Evolutionary conservation across 371 early-diverging fungal genomes (phyloP).

Genomic region (Mucor racemosus): DNA sequence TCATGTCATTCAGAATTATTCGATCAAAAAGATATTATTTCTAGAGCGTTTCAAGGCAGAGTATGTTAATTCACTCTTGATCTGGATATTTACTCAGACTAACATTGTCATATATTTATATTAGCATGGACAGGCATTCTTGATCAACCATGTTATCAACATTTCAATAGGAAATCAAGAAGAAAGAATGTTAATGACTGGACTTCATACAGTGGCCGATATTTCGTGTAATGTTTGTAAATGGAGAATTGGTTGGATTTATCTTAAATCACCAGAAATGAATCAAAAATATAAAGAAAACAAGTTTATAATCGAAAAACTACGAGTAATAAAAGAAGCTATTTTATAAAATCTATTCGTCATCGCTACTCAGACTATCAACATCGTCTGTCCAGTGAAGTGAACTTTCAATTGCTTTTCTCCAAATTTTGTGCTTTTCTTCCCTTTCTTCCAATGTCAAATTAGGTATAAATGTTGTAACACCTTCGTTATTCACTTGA

Average conservation of each 20-base stretch:
- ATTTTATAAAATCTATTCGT: slow-evolving; percentile 1
- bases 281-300: slow-evolving; percentile 87
- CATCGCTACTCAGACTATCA: slow-evolving; percentile 14
- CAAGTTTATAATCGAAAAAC: slow-evolving; percentile 74
- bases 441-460: slow-evolving; percentile 61
- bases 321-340: slow-evolving; percentile 57
- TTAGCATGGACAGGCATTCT: slow-evolving; percentile 73
- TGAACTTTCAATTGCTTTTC: slow-evolving; percentile 81
- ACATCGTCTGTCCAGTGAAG: slow-evolving; percentile 61
- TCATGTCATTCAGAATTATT: slow-evolving; percentile 71
- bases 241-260: slow-evolving; percentile 56
- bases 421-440: slow-evolving; percentile 76
- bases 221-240: slow-evolving; percentile 69
- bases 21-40: slow-evolving; percentile 62
- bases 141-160: slow-evolving; percentile 71
- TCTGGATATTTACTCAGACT: not conserved
- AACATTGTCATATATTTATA: not conserved
- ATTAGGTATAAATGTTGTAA: slow-evolving; percentile 50
- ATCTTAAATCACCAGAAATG: slow-evolving; percentile 60
- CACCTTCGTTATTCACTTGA: slow-evolving; percentile 41
- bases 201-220: slow-evolving; percentile 80
- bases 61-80: slow-evolving; percentile 27
- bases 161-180: slow-evolving; percentile 64
- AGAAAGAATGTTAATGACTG: slow-evolving; percentile 77
- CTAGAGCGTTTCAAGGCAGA: slow-evolving; percentile 50